Percentiles rank a stretch among this genome's conserved stretches.
phyloP scores from a whole-genome alignment of 257 asterid genomes.

The Petrea volubilis region DNA sequence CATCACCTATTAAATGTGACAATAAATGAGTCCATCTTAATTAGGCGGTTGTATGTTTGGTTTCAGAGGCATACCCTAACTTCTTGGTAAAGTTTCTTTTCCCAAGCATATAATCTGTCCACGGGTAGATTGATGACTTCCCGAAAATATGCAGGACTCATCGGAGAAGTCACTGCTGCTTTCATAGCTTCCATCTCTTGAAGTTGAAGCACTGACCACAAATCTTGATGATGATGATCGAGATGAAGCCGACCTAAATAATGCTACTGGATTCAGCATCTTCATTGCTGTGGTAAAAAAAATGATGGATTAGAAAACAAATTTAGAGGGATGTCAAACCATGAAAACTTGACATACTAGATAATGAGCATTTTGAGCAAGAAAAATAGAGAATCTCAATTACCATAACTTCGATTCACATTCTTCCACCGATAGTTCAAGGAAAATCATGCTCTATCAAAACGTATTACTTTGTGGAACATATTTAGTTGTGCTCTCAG shows the following conservation, averaged over 20 bases:
- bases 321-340: constrained; percentile 5
- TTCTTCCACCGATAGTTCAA: not conserved
- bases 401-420: not conserved
- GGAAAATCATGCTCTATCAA: not conserved
- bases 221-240: constrained; percentile 78
- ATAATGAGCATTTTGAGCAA: not conserved
- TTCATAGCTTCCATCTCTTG: constrained; percentile 62
- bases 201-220: constrained; percentile 54
- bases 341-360: constrained; percentile 1
- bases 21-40: not conserved
- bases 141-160: constrained; percentile 52
- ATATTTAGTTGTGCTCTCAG: not conserved
- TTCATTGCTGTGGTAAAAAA: constrained; percentile 61
- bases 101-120: constrained; percentile 90
- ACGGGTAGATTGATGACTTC: constrained; percentile 91
- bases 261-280: constrained; percentile 87
- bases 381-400: not conserved
- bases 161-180: constrained; percentile 73
- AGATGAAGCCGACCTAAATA: constrained; percentile 79
- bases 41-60: constrained; percentile 15
- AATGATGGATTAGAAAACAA: constrained; percentile 9
- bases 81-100: constrained; percentile 91
- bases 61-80: constrained; percentile 72
- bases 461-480: not conserved
- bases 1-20: not conserved